Conservation (phyloP, 2,329 filamentous ascomycete species). For the Tolypocladium cylindrosporum region DNA sequence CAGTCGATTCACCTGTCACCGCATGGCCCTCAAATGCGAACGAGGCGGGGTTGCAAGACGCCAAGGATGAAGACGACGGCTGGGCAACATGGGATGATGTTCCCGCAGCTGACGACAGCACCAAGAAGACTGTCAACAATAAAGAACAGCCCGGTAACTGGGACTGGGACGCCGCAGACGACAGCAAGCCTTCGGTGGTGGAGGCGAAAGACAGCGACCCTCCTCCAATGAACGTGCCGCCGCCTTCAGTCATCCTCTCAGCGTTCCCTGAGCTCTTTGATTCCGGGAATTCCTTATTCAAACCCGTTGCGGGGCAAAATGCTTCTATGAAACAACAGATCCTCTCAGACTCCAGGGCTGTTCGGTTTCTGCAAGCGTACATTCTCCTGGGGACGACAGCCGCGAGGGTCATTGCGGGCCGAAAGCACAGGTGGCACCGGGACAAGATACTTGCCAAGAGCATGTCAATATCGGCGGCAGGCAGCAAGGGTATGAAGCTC, state of each 20-base stretch:
- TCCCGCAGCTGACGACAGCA: conserved; percentile 13
- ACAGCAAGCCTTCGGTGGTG: conserved; percentile 12
- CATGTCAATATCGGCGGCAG: conserved; percentile 76
- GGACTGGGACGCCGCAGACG: conserved; percentile 39
- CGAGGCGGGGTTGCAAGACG: conserved; percentile 5
- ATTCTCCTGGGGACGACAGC: conserved; percentile 56
- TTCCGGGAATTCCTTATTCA: conserved; percentile 56
- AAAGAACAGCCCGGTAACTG: conserved; percentile 24
- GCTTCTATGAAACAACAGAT: conserved; percentile 51
- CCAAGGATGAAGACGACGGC: conserved; percentile 28
- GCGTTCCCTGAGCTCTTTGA: conserved; percentile 64
- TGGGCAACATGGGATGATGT: conserved; percentile 44
- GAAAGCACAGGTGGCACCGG: conserved; percentile 82
- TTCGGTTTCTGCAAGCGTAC: conserved; percentile 55
- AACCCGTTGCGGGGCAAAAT: conserved; percentile 49
- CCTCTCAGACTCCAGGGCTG: conserved; percentile 50
- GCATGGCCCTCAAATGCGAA: conserved; percentile 27
- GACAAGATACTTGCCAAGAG: conserved; percentile 76
- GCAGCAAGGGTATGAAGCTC: conserved; percentile 83
- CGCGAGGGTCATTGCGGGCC: conserved; percentile 73
- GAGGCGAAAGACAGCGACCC: conserved; percentile 23
- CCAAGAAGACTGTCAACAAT: conserved; percentile 6
- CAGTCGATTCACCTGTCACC: conserved; percentile 29
- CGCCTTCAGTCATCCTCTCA: conserved; percentile 72
- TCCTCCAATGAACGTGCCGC: conserved; percentile 80